phyloP scores from a whole-genome alignment of 805 yeast species.

The Sugiyamaella marilandica region DNA sequence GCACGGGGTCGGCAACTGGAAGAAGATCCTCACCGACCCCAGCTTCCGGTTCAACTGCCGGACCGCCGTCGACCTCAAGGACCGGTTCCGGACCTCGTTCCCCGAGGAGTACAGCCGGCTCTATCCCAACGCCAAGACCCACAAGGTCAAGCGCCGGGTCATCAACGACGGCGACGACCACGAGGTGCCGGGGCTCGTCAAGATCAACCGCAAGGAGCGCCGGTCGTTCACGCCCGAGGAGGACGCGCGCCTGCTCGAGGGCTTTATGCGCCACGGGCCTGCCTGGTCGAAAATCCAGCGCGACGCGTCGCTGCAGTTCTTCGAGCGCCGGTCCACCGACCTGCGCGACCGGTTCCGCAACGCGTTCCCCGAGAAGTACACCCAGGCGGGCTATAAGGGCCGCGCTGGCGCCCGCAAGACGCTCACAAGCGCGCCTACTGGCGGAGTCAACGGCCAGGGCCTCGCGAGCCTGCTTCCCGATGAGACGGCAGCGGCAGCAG shows the following conservation, averaged over 20 bases:
- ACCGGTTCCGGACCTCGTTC: conserved; percentile 41
- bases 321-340: conserved; percentile 40
- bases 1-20: conserved; percentile 45
- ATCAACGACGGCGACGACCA: conserved; percentile 4
- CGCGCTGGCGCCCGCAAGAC: conserved; percentile 19
- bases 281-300: conserved; percentile 44
- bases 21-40: conserved; percentile 41
- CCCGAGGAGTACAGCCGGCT: conserved; percentile 42
- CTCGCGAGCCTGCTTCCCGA: not conserved
- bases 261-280: conserved; percentile 41
- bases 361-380: conserved; percentile 41
- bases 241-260: conserved; percentile 39
- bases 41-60: conserved; percentile 38
- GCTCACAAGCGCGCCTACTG: conserved; percentile 6
- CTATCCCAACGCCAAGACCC: conserved; percentile 43
- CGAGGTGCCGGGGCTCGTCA: conserved; percentile 28
- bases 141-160: conserved; percentile 30
- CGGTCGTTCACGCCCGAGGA: conserved; percentile 40
- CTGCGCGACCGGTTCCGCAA: conserved; percentile 42
- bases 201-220: conserved; percentile 42
- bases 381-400: conserved; percentile 42
- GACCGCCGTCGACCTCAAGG: conserved; percentile 43
- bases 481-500: conserved; percentile 6
- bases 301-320: conserved; percentile 35
- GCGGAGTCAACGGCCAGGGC: conserved; percentile 4